These are phyloP conservation scores for Daldinia decipiens DNA, from an alignment of 495 filamentous ascomycete genomes.

Conservation along the genomic window DNA sequence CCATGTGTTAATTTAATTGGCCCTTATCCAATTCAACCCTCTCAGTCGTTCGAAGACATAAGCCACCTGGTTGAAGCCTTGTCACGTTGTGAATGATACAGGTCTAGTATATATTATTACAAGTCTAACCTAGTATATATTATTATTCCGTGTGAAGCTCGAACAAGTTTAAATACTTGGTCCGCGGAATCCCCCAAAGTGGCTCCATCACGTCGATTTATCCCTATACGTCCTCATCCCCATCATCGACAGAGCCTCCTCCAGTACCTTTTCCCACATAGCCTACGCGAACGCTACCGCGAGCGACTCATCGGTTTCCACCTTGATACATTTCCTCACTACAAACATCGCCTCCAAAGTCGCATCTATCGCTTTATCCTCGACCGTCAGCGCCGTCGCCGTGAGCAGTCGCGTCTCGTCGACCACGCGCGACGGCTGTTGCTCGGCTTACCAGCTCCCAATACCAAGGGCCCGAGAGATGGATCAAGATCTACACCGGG, in stretches of 20 bases:
- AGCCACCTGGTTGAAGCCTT: slow-evolving; percentile 12
- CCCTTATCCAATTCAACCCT: slow-evolving; percentile 7
- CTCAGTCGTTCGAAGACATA: slow-evolving; percentile 14
- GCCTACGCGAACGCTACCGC: slow-evolving; percentile 66
- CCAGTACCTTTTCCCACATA: slow-evolving; percentile 66
- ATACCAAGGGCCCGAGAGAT: slow-evolving; percentile 32
- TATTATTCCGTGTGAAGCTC: not conserved
- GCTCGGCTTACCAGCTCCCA: slow-evolving; percentile 34
- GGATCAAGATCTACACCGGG: slow-evolving; percentile 22
- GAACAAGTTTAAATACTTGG: not conserved
- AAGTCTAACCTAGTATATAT: slow-evolving; percentile 12
- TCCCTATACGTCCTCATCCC: slow-evolving; percentile 30
- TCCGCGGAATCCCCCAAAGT: slow-evolving; percentile 31
- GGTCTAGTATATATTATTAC: slow-evolving; percentile 12
- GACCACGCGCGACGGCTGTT: slow-evolving; percentile 60
- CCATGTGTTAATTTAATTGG: slow-evolving; percentile 39
- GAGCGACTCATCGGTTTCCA: slow-evolving; percentile 72
- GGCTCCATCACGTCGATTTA: slow-evolving; percentile 42
- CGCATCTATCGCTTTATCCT: slow-evolving; percentile 79
- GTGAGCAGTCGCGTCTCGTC: slow-evolving; percentile 61
- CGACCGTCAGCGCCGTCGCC: slow-evolving; percentile 66
- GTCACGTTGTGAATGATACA: slow-evolving; percentile 20
- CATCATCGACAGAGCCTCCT: slow-evolving; percentile 58
- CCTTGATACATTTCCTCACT: slow-evolving; percentile 75
- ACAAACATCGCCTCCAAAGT: slow-evolving; percentile 75